These are phyloP conservation scores for Hygrocybe punicea DNA, from an alignment of 768 basidiomycete genomes.

Conservation along the genomic window DNA sequence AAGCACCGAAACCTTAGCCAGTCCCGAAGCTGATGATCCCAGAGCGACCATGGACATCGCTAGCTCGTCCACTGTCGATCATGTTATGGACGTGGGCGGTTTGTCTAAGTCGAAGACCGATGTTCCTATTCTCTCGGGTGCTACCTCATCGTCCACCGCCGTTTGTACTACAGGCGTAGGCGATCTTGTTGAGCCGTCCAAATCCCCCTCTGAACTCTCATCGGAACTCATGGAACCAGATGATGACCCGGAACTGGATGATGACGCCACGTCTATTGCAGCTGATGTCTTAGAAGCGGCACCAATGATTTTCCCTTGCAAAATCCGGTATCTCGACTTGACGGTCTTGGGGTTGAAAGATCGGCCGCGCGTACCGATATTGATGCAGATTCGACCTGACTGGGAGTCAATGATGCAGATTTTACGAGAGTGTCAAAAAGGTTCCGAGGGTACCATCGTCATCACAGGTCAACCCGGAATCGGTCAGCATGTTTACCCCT, in stretches of 20 bases:
- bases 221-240: not conserved
- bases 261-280: not conserved
- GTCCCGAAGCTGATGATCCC: not conserved
- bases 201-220: not conserved
- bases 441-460: slow-evolving; percentile 6
- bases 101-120: not conserved
- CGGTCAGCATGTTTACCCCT: slow-evolving; percentile 8
- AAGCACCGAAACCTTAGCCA: too few relatives aligned
- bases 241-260: too few relatives aligned
- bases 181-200: not conserved
- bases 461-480: slow-evolving; percentile 13
- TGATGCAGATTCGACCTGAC: slow-evolving; percentile 11
- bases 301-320: slow-evolving; percentile 10
- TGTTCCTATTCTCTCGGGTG: too few relatives aligned
- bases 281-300: not conserved
- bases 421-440: slow-evolving; percentile 3
- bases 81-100: not conserved
- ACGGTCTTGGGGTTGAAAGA: slow-evolving; percentile 7
- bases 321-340: slow-evolving; percentile 13
- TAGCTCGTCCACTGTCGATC: not conserved
- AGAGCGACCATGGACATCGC: not conserved
- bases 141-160: too few relatives aligned
- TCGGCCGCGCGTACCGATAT: not conserved
- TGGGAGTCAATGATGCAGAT: slow-evolving; percentile 7
- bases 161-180: not conserved